These are phyloP conservation scores for Fistulifera pelliculosa DNA, from an alignment of 108 stramenopile species.

Conservation along the genomic window DNA sequence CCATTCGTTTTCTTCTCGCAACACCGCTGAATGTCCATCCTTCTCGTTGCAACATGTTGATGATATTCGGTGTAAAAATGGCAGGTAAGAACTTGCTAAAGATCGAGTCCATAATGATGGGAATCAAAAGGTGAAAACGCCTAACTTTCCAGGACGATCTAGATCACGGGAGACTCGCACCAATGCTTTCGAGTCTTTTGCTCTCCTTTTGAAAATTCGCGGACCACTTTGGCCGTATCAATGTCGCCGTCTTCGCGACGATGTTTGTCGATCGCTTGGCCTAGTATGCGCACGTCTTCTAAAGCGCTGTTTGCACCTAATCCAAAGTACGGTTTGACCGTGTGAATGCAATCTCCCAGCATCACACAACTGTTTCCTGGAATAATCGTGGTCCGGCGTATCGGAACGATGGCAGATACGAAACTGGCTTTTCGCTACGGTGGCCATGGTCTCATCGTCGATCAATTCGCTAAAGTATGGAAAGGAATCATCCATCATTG, in stretches of 20 bases:
- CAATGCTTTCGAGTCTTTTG: slow-evolving; percentile 66
- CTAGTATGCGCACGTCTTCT: slow-evolving; percentile 71
- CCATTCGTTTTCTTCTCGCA: slow-evolving; percentile 41
- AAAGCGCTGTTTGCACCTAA: slow-evolving; percentile 90
- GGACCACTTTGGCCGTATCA: slow-evolving; percentile 32
- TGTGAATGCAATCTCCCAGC: slow-evolving; percentile 81
- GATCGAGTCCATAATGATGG: slow-evolving; percentile 80
- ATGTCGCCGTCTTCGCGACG: slow-evolving; percentile 21
- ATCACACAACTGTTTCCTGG: slow-evolving; percentile 53
- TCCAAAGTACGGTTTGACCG: slow-evolving; percentile 93
- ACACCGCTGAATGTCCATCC: slow-evolving; percentile 44
- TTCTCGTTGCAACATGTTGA: slow-evolving; percentile 76
- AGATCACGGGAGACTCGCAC: slow-evolving; percentile 71
- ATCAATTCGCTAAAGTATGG: slow-evolving; percentile 71
- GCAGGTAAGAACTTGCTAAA: slow-evolving; percentile 58
- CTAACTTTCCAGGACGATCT: slow-evolving; percentile 72
- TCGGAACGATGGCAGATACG: slow-evolving; percentile 72
- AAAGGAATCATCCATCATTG: slow-evolving; percentile 50
- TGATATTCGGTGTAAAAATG: slow-evolving; percentile 77
- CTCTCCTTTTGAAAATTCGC: slow-evolving; percentile 54
- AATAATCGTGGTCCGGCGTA: slow-evolving; percentile 69
- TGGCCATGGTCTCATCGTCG: slow-evolving; percentile 47
- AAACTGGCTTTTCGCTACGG: slow-evolving; percentile 61
- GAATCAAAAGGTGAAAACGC: slow-evolving; percentile 72
- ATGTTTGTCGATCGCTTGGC: slow-evolving; percentile 4